These are phyloP conservation scores for Candida ulmi DNA, from an alignment of 805 yeast species.

Conservation along the genomic window DNA sequence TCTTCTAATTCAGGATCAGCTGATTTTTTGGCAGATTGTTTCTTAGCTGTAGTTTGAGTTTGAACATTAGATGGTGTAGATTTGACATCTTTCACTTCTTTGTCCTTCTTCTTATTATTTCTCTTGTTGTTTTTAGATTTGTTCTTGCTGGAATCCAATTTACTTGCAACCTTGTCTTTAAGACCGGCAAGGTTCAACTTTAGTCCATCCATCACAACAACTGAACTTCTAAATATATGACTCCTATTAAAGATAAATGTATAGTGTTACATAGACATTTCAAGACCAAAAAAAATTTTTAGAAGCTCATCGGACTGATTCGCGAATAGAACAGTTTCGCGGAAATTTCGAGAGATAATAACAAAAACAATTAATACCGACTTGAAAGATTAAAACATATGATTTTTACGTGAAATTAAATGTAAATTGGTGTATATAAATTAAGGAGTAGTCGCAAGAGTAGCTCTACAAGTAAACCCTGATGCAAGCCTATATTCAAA, in stretches of 20 bases:
- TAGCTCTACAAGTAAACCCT: not conserved
- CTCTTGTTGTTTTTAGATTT: conserved; percentile 18
- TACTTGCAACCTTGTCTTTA: conserved; percentile 57
- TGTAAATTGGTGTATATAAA: too few species aligned
- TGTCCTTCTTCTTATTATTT: conserved; percentile 19
- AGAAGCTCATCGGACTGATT: not conserved
- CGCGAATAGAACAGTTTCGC: not conserved
- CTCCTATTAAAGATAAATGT: not conserved
- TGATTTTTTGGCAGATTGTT: not conserved
- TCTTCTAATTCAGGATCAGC: conserved; percentile 12
- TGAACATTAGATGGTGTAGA: too few species aligned
- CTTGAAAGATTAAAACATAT: too few species aligned
- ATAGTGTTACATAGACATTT: too few species aligned
- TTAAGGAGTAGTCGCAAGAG: too few species aligned
- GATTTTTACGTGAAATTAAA: too few species aligned
- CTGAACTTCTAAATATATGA: too few species aligned
- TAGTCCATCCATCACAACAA: conserved; percentile 17
- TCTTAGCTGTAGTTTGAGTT: not conserved
- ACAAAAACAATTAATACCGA: not conserved
- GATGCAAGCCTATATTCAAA: not conserved
- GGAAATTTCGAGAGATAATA: not conserved
- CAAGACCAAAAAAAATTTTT: not conserved
- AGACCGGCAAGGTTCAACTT: conserved; percentile 41
- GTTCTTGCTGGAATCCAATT: conserved; percentile 30
- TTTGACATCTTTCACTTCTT: conserved; percentile 1